Evolutionary conservation across 1,139 yeast genomes (phyloP).

Genomic region (Geotrichum klebahnii): DNA sequence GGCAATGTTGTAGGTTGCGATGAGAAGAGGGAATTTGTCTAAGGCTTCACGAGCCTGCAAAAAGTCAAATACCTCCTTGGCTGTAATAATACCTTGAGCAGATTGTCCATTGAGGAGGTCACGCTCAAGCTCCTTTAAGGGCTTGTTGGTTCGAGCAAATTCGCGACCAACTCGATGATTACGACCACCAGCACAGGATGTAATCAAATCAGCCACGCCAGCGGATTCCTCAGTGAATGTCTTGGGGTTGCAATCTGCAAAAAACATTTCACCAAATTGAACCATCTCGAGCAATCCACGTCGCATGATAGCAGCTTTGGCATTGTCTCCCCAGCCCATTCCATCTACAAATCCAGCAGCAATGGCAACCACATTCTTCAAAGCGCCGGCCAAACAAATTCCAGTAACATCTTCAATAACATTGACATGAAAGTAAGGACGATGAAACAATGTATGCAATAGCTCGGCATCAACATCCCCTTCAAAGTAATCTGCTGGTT

Average conservation of each 20-base stretch:
- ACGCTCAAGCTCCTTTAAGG: slow-evolving; percentile 76
- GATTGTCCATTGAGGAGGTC: slow-evolving; percentile 85
- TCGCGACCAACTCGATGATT: slow-evolving; percentile 79
- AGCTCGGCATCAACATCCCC: slow-evolving; percentile 78
- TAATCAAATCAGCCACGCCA: slow-evolving; percentile 94
- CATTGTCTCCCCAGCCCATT: slow-evolving; percentile 96
- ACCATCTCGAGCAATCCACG: slow-evolving; percentile 86
- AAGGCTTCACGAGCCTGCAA: slow-evolving; percentile 56
- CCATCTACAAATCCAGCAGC: slow-evolving; percentile 96
- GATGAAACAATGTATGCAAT: slow-evolving; percentile 72
- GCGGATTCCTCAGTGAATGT: slow-evolving; percentile 91
- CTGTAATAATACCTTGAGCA: slow-evolving; percentile 88
- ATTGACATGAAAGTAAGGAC: slow-evolving; percentile 91
- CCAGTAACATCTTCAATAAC: slow-evolving; percentile 90
- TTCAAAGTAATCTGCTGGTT: slow-evolving; percentile 48
- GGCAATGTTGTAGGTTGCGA: slow-evolving; percentile 76
- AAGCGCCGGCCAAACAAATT: slow-evolving; percentile 89
- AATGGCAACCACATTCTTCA: slow-evolving; percentile 87
- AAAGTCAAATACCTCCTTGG: slow-evolving; percentile 84
- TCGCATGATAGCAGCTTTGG: slow-evolving; percentile 93
- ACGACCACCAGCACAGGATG: slow-evolving; percentile 95
- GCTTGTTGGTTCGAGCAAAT: slow-evolving; percentile 57
- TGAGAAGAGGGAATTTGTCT: slow-evolving; percentile 80
- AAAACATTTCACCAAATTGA: slow-evolving; percentile 70
- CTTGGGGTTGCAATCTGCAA: slow-evolving; percentile 64